Percentiles rank a stretch among this genome's conserved stretches.
phyloP scores from a whole-genome alignment of 2,329 filamentous ascomycete species.

The Lithohypha guttulata region DNA sequence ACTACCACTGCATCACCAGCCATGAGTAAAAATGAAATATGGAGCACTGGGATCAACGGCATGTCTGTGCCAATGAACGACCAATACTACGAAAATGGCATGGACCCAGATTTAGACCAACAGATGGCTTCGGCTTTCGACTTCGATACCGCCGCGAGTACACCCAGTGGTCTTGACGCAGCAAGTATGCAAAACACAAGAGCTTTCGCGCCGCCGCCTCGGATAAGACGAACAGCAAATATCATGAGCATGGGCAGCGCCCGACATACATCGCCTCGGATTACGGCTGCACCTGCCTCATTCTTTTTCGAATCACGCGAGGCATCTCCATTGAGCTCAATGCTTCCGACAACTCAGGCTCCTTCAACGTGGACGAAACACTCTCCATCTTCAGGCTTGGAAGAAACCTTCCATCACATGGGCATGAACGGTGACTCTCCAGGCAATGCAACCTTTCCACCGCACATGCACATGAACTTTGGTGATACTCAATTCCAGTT shows the following conservation, averaged over 20 bases:
- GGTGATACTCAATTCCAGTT: constrained; percentile 27
- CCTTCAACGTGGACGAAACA: constrained; percentile 31
- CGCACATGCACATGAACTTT: constrained; percentile 27
- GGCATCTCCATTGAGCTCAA: constrained; percentile 28
- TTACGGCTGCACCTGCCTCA: constrained; percentile 21
- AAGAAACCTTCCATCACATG: constrained; percentile 37
- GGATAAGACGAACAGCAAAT: constrained; percentile 10
- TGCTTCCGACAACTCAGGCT: constrained; percentile 24
- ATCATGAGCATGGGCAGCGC: constrained; percentile 12
- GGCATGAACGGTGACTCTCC: constrained; percentile 36
- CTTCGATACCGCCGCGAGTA: constrained; percentile 39
- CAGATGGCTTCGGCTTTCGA: constrained; percentile 40
- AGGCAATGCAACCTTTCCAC: constrained; percentile 29
- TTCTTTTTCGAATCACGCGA: constrained; percentile 29
- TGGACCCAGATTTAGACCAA: constrained; percentile 34
- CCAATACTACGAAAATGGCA: constrained; percentile 30
- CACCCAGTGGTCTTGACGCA: constrained; percentile 32
- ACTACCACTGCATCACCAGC: constrained; percentile 31
- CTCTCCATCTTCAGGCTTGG: constrained; percentile 34
- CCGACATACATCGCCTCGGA: constrained; percentile 22
- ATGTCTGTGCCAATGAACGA: constrained; percentile 30
- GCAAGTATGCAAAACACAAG: constrained; percentile 22
- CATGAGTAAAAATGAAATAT: constrained; percentile 22
- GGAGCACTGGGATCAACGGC: constrained; percentile 24
- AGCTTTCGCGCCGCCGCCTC: constrained; percentile 12